Evolutionary conservation across 2,329 filamentous ascomycete species (phyloP).

Genomic region (Cordyceps pruinosa): DNA sequence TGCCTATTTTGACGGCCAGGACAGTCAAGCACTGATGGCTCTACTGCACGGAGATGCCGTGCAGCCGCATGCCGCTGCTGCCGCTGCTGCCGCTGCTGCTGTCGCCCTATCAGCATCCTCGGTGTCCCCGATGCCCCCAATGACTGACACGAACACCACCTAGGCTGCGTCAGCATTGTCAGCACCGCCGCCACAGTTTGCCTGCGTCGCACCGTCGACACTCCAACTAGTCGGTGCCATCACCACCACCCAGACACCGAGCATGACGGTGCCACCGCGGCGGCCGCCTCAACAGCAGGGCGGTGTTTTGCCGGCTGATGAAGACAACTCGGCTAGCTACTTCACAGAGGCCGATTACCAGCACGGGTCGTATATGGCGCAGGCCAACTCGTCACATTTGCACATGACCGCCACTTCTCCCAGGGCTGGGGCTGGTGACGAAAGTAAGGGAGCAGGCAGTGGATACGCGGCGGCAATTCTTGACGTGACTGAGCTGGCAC

Average conservation of each 20-base stretch:
- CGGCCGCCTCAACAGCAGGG: not conserved
- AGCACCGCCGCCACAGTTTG: not conserved
- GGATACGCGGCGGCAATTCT: conserved; percentile 53
- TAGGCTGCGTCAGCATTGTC: not conserved
- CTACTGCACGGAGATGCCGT: not conserved
- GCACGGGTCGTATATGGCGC: not conserved
- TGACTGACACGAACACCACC: not conserved
- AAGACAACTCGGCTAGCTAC: not conserved
- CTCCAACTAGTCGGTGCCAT: not conserved
- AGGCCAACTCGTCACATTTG: not conserved
- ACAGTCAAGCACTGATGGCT: not conserved
- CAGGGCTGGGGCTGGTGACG: no score
- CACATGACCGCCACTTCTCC: not conserved
- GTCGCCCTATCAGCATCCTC: not conserved
- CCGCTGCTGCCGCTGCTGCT: not conserved
- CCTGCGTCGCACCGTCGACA: not conserved
- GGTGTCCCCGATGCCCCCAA: not conserved
- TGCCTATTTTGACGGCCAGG: not conserved
- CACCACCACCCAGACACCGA: not conserved
- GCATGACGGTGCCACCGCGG: not conserved
- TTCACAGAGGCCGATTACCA: not conserved
- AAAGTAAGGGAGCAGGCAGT: no score
- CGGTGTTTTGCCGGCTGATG: not conserved
- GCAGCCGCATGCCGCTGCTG: not conserved
- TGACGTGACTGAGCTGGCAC: no score